Evolutionary conservation across 2,329 filamentous ascomycete genomes (phyloP), one percentile per base, ranked within the genome.

Genomic region (Conoideocrella luteorostrata): DNA sequence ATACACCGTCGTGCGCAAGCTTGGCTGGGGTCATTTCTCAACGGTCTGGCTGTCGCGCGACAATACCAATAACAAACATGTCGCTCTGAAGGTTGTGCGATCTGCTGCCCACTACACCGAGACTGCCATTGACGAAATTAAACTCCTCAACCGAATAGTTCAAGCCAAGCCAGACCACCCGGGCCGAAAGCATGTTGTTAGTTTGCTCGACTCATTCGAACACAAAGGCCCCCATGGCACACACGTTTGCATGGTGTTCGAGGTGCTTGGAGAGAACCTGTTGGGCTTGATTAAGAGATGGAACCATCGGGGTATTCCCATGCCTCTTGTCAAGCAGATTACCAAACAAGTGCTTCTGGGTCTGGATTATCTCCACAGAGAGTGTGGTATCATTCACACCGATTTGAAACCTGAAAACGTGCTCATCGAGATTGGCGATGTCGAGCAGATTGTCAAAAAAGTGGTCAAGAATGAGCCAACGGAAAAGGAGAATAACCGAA

Each of bases 181-280:
- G 20, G 93, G 93, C 59, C 84, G 91, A 54, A 87, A 87, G 64
- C 91, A 97, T 59, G 93, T 97, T 51, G 93, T 98, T 64, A 95
- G 89, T 65, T 75, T 98, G 30, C 78, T 97, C 55, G 91, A 97
- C 66, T 95, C 88, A 0, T 98, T 98, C 64, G 91, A 96, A 63
- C 93, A 97, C 70, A 94, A 94, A 65, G 93, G 93, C 9, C 91
- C 91, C 34, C 94, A 98, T 59, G 93, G 93, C 38, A 86, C 88
- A 41, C 93, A 98, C 61, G 89, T 97, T 47, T 98, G 93, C 72
- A 97, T 98, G 91, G 93, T 98, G 7, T 98, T 98, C 57, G 93
- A 98, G 65, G 93, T 98, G 4, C 69, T 98, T 45, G 93, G 93
- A 43, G 90, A 97, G 75, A 97, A 97, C 61, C 68, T 97, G 51